Conservation (phyloP, 2,329 filamentous ascomycete genomes). For the Pyricularia sp. region DNA sequence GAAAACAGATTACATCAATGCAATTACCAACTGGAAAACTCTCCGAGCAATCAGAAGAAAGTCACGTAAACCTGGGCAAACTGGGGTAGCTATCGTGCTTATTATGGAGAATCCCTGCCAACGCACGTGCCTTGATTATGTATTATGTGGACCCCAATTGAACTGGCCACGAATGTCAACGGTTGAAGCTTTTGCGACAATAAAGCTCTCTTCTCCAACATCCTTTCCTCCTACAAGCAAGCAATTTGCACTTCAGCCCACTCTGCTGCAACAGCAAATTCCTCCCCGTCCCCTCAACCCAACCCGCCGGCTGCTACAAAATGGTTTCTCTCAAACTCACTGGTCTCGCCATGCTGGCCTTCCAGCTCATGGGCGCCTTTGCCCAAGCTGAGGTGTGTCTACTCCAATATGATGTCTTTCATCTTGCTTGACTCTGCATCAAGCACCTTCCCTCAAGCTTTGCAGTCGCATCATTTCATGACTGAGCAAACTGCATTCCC, state of each 20-base stretch:
- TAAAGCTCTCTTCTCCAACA: neutral
- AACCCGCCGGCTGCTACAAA: slow-evolving; percentile 15
- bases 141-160: slow-evolving; percentile 16
- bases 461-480: neutral
- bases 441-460: neutral
- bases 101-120: neutral
- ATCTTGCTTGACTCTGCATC: neutral
- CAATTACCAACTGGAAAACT: no score
- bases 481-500: neutral
- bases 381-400: slow-evolving; percentile 52
- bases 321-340: slow-evolving; percentile 72
- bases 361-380: slow-evolving; percentile 56
- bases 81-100: neutral
- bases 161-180: slow-evolving; percentile 11
- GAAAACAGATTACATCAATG: no score
- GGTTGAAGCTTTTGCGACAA: neutral
- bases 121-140: slow-evolving; percentile 11
- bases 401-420: neutral
- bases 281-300: neutral
- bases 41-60: neutral
- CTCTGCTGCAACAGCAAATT: neutral
- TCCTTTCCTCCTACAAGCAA: no score
- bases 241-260: neutral
- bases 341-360: slow-evolving; percentile 60
- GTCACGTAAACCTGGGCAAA: neutral